Evolutionary conservation across 768 basidiomycete genomes (phyloP).

Genomic region (Suillus subluteus): DNA sequence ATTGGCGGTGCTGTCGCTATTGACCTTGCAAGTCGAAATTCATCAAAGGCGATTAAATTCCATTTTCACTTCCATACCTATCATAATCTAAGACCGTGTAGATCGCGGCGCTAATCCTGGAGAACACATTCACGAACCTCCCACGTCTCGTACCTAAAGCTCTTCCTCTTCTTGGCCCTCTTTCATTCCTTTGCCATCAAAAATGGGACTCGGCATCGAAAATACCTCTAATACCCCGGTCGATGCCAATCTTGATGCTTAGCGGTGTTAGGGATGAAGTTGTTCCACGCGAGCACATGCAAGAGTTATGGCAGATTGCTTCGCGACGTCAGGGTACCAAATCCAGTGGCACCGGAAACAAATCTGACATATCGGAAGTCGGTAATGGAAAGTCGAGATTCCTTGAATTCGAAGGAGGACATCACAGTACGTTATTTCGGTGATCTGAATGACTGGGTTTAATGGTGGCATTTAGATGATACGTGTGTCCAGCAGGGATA

Average conservation of each 20-base stretch:
- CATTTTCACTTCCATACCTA: not conserved
- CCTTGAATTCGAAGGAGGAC: slow-evolving; percentile 56
- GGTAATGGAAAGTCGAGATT: slow-evolving; percentile 59
- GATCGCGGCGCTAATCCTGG: slow-evolving; percentile 82
- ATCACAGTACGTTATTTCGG: slow-evolving; percentile 49
- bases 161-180: slow-evolving; percentile 71
- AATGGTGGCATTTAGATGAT: slow-evolving; percentile 42
- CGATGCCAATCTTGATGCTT: slow-evolving; percentile 80
- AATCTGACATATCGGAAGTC: slow-evolving; percentile 45
- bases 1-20: slow-evolving; percentile 95
- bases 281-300: slow-evolving; percentile 59
- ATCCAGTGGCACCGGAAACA: slow-evolving; percentile 23
- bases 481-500: slow-evolving; percentile 59
- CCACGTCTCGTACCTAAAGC: slow-evolving; percentile 80
- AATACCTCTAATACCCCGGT: slow-evolving; percentile 61
- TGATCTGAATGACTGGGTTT: not conserved
- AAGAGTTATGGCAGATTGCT: slow-evolving; percentile 67
- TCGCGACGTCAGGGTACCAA: slow-evolving; percentile 46
- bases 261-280: slow-evolving; percentile 66
- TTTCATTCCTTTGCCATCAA: slow-evolving; percentile 83
- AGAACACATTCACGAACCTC: slow-evolving; percentile 92
- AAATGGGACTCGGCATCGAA: slow-evolving; percentile 83
- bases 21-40: slow-evolving; percentile 81
- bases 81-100: slow-evolving; percentile 28
- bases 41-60: slow-evolving; percentile 52